Conservation (phyloP, 2,329 filamentous ascomycete genomes). For the Penicillium sp. region DNA sequence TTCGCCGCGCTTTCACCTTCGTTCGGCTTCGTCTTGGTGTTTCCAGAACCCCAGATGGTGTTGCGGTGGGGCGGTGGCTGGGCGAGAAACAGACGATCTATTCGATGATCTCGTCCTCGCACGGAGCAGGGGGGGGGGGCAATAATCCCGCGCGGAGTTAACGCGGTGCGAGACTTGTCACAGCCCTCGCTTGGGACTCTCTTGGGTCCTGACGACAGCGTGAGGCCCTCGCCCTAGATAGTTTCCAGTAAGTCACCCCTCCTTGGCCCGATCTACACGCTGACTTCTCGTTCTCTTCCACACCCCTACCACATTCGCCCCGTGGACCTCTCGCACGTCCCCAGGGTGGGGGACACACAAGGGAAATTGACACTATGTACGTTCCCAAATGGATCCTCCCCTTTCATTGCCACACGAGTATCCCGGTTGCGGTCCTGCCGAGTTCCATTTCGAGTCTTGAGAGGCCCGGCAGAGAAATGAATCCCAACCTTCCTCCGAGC, state of each 20-base stretch:
- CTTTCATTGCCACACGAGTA: slow-evolving; percentile 17
- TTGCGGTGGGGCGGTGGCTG: too few relatives aligned
- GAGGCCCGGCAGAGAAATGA: slow-evolving; percentile 1
- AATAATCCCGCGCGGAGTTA: neutral
- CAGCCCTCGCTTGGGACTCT: neutral
- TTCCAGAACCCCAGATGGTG: slow-evolving; percentile 29
- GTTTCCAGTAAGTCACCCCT: neutral
- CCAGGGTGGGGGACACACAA: slow-evolving; percentile 12
- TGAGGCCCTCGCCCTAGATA: slow-evolving; percentile 4
- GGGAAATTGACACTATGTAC: slow-evolving; percentile 5
- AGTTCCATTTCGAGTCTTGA: too few relatives aligned
- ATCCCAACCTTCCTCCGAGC: slow-evolving; percentile 9
- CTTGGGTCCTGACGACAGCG: slow-evolving; percentile 10
- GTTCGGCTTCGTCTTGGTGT: slow-evolving; percentile 13
- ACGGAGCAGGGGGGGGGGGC: too few relatives aligned
- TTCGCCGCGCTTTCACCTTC: neutral
- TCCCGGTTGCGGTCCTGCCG: slow-evolving; percentile 18
- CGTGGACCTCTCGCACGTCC: slow-evolving; percentile 15
- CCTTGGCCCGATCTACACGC: slow-evolving; percentile 19
- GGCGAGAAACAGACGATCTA: slow-evolving; percentile 11
- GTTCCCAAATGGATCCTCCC: slow-evolving; percentile 14
- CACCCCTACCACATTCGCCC: neutral
- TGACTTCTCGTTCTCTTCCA: slow-evolving; percentile 10
- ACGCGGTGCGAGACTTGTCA: neutral
- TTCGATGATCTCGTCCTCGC: neutral